A percentile compares a stretch with the other conserved stretches of the same genome.
phyloP scores from a whole-genome alignment of 2,329 filamentous ascomycete species.

The Keithomyces neogunnii region DNA sequence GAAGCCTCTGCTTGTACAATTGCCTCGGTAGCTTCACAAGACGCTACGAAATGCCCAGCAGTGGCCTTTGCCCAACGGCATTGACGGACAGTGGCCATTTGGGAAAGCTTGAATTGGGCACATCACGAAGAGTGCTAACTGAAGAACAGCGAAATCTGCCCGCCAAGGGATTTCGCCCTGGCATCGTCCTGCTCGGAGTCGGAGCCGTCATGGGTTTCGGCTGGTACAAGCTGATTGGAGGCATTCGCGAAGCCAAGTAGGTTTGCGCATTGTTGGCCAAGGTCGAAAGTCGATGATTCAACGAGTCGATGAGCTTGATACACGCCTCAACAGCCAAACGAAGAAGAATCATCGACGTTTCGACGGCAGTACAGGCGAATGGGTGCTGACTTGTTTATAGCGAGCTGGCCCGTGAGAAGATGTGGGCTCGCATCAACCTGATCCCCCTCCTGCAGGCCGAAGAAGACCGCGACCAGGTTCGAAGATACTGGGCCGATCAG shows the following conservation, averaged over 20 bases:
- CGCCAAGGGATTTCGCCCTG: conserved; percentile 79
- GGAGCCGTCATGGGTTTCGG: conserved; percentile 78
- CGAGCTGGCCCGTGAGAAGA: conserved; percentile 92
- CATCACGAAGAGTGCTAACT: neutral
- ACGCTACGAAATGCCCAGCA: neutral
- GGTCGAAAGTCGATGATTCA: neutral
- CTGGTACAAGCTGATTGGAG: conserved; percentile 77
- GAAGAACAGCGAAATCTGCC: conserved; percentile 74
- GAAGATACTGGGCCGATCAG: conserved; percentile 78
- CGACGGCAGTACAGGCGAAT: neutral
- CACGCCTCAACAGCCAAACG: neutral
- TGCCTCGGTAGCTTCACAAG: too few species aligned
- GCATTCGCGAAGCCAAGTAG: conserved; percentile 87
- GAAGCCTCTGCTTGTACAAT: too few species aligned
- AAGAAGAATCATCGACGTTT: neutral
- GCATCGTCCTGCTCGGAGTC: conserved; percentile 67
- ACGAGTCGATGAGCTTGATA: neutral
- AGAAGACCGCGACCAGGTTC: conserved; percentile 90
- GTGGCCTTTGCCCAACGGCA: neutral
- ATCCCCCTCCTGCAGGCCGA: conserved; percentile 92
- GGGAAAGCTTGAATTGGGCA: neutral
- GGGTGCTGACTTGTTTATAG: conserved; percentile 33
- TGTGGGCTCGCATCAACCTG: conserved; percentile 94
- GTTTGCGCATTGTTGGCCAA: conserved; percentile 20
- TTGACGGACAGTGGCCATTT: neutral